Evolutionary conservation across 768 basidiomycete species (phyloP), one percentile per base, ranked within the genome.

Genomic region (Lactifluus piperatus): DNA sequence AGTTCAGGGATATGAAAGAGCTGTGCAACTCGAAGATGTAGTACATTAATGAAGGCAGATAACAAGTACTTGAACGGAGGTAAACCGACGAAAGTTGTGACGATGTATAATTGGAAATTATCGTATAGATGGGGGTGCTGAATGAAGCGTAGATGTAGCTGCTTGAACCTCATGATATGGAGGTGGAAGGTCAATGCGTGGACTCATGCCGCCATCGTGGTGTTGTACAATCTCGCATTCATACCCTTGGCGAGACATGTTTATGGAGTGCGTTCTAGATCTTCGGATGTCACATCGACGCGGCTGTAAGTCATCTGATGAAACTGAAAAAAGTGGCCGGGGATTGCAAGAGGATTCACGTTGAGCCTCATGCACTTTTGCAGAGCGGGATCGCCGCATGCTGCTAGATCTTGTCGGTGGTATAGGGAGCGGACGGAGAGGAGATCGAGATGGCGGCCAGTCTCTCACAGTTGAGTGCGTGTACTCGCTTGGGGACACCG

Each of bases 121-220:
- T 13, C 6, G 34, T 34, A 22, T 20, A 14, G 52, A 22, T n/a
- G 5, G 47, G 36, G 54, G 51, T 51, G 20, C 6, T 20, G 22
- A 37, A 46, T 36, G 47, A 13, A 20, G 18, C 20, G 43, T 5
- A 5, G 29, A 27, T 36, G 24, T 37, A 30, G 43, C 7, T 26
- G 50, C 39, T 26, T 51, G 49, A 27, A 14, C 26, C 26, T 62
- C 62, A 29, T 51, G 36, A 48, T 62, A 62, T 1, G 62, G 62
- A n/a, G 62, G 62, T 22, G 62, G 62, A 16, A 62, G 41, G 49
- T 62, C 62, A 24, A 54, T 53, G 20, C 46, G 48, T 8, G 50
- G 24, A 18, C 36, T 18, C 24, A 32, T 9, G 13, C 51, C 47
- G 3, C 62, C 58, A 37, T 62, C 49, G 44, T 62, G 62, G 34